Evolutionary conservation across 83 land plant genomes (phyloP).

Genomic region (Picea abies): DNA sequence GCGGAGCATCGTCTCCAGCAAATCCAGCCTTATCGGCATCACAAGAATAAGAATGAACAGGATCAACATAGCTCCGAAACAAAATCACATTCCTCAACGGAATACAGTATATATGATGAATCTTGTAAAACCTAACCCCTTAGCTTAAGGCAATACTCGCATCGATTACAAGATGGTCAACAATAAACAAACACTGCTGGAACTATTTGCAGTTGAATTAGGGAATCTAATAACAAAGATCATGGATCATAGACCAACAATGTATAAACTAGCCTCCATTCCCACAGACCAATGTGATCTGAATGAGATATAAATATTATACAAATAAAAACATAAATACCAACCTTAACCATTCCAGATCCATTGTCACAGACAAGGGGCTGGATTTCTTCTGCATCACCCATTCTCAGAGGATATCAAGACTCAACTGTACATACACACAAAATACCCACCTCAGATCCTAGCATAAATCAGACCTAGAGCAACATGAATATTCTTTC

Average conservation of each 20-base stretch:
- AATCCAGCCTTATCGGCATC: conserved; percentile 34
- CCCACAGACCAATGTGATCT: too few relatives aligned
- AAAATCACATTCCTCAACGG: neutral
- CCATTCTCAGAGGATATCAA: conserved; percentile 18
- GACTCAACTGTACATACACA: conserved; percentile 4
- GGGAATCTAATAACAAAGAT: neutral
- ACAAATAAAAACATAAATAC: neutral
- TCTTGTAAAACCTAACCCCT: neutral
- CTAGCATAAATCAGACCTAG: neutral
- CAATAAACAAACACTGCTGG: neutral
- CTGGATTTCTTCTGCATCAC: conserved; percentile 31
- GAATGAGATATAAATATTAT: too few relatives aligned
- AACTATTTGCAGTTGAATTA: neutral
- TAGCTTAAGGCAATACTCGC: neutral
- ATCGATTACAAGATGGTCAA: neutral
- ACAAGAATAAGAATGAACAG: neutral
- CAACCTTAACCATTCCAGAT: conserved; percentile 38
- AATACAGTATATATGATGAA: neutral
- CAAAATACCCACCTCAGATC: neutral
- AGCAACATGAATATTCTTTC: too few relatives aligned
- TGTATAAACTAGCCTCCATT: neutral
- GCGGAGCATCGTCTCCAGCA: conserved; percentile 50
- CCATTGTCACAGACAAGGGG: conserved; percentile 40
- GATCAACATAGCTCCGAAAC: neutral
- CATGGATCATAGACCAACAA: neutral